Evolutionary conservation across 495 filamentous ascomycete genomes (phyloP), one percentile per base, ranked within the genome.

Genomic region (Hypoxylon trugodes): DNA sequence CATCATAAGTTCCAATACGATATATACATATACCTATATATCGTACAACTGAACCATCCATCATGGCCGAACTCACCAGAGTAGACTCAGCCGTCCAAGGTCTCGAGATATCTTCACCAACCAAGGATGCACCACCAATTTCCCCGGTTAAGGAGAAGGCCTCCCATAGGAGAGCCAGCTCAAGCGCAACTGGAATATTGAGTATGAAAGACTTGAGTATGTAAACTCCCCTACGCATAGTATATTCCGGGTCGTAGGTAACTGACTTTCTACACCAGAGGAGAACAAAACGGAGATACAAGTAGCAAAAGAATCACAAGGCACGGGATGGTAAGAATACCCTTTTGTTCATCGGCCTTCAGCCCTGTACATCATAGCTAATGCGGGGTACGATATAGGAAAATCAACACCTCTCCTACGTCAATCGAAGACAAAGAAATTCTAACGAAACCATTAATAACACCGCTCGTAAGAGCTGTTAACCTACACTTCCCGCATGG

Each of bases 51-150:
- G 24, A 47, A 21, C 52, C 59, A 55, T 47, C 40, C 47, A 56
- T 48, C 38, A 59, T 51, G 46, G 15, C 57, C 50, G 76, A 84
- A 74, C 85, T 93, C 69, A 86, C 84, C 75, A 94, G 92, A 80
- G 88, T 96, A 81, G 92, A 96, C 77, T 95, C 91, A 24, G 90
- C 89, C 82, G 84, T 93, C 68, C 87, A 90, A 69, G 91, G 91
- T 73, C 79, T 91, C 65, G n/a, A n/a, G n/a, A n/a, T n/a, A n/a
- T n/a, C n/a, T n/a, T n/a, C n/a, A n/a, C n/a, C n/a, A n/a, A n/a
- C n/a, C n/a, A n/a, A n/a, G n/a, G n/a, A n/a, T 84, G 15, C 5
- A 12, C 86, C 28, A 82, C 85, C 64, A n/a, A n/a, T n/a, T n/a
- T 85, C 86, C 15, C 80, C 87, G 32, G 82, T 86, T 43, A 84